These are phyloP conservation scores for Daldinia bambusicola DNA, from an alignment of 495 filamentous ascomycete species.

Conservation along the genomic window DNA sequence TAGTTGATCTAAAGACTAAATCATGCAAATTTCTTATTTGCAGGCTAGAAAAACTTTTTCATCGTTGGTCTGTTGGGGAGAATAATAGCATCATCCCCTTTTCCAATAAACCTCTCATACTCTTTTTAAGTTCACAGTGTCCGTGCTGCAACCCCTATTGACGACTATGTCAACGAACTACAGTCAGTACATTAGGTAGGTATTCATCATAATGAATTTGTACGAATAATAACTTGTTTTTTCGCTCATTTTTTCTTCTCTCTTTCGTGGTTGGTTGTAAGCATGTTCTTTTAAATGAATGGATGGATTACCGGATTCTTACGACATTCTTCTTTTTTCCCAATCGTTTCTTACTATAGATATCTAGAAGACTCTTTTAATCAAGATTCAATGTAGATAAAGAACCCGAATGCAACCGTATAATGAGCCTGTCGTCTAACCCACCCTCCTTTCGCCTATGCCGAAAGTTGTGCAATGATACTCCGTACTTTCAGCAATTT, in stretches of 20 bases:
- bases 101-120: constrained; percentile 6
- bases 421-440: constrained; percentile 30
- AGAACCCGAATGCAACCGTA: constrained; percentile 38
- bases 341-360: background rate
- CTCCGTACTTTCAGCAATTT: constrained; percentile 23
- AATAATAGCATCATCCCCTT: constrained; percentile 12
- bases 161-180: background rate
- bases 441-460: constrained; percentile 34
- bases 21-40: constrained; percentile 29
- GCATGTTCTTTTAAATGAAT: constrained; percentile 4
- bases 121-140: constrained; percentile 16
- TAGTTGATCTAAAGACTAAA: constrained; percentile 15
- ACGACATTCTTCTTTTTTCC: constrained; percentile 15
- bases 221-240: constrained; percentile 2
- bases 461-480: constrained; percentile 40
- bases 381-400: constrained; percentile 19
- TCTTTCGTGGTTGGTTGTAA: background rate
- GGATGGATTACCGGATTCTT: constrained; percentile 29
- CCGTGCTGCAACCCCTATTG: background rate
- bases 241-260: background rate
- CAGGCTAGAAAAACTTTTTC: constrained; percentile 22
- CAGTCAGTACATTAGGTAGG: no score
- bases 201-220: background rate
- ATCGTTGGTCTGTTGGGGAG: constrained; percentile 28
- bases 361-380: constrained; percentile 9